Percentiles rank a stretch among this genome's conserved stretches.
These are phyloP conservation scores for Telopea speciosissima DNA, from an alignment of 177 flowering plant species.

Conservation along the genomic window DNA sequence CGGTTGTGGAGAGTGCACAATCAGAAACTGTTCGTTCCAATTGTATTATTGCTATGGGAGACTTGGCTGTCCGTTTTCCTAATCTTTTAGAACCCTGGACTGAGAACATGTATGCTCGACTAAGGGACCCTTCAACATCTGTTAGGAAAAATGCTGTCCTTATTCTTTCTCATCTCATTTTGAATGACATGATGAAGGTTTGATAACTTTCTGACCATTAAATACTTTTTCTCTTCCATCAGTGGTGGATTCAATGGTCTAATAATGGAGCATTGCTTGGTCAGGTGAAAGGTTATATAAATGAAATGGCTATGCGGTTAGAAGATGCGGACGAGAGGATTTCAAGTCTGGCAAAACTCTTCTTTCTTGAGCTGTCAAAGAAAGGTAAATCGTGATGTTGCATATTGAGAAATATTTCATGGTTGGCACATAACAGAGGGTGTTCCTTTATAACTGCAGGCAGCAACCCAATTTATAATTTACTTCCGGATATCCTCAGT, in stretches of 20 bases:
- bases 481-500: constrained; percentile 98
- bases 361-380: constrained; percentile 92
- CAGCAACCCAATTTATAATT: constrained; percentile 87
- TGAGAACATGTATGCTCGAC: constrained; percentile 87
- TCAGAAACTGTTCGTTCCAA: constrained; percentile 93
- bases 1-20: constrained; percentile 81
- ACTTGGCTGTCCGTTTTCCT: constrained; percentile 95
- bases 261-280: constrained; percentile 10
- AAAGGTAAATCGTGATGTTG: constrained; percentile 48
- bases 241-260: constrained; percentile 1
- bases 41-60: constrained; percentile 91
- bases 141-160: constrained; percentile 94
- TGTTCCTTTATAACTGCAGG: constrained; percentile 42
- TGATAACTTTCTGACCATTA: constrained; percentile 9
- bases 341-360: constrained; percentile 81
- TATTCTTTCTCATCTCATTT: constrained; percentile 96
- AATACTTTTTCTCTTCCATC: constrained; percentile 8
- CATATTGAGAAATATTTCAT: neutral
- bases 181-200: constrained; percentile 99
- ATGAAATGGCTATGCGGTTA: constrained; percentile 84
- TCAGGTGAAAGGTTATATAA: constrained; percentile 95
- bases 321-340: constrained; percentile 96
- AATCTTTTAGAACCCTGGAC: constrained; percentile 99
- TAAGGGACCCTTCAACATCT: constrained; percentile 68
- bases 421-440: constrained; percentile 3